Base-by-base conservation (phyloP, 208 protist genomes). In the Trypanosoma vivax region DNA sequence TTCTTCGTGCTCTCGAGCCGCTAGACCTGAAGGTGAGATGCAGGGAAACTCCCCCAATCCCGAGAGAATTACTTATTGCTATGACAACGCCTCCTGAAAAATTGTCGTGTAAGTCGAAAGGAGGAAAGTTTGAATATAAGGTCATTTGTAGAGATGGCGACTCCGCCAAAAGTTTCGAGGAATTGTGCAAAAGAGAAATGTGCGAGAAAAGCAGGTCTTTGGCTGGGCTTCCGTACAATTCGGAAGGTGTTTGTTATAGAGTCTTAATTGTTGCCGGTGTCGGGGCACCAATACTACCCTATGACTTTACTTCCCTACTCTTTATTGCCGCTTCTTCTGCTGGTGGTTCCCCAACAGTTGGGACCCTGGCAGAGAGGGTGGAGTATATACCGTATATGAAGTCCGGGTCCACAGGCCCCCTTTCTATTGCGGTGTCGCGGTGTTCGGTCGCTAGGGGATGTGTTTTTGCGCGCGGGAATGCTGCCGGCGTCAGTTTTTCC, bases 291-390 rank as follows among this genome's bases (percentile, higher is more conserved):
- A 81, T 91, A 56, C 61, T 91, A 34, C 72, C 79, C 0, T 91
- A 88, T 46, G 83, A 91, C 48, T 91, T 73, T 59, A 76, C 79
- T 4, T 65, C 70, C 23, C 29, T 83, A 16, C 52, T 92, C 21
- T 81, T 71, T 49, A 46, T 92, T 46, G 72, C 72, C 29, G 58
- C 72, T 14, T 61, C 43, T 14, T 48, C 50, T 13, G 28, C 50
- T 10, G 27, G 33, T 19, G 57, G 23, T 28, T n/a, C 18, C 29
- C 14, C 13, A n/a, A 29, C 39, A n/a, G 40, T 60, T 47, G 70
- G 72, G 11, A 70, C 75, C 10, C 34, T 73, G 13, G 80, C 79
- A 19, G 51, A 74, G 3, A 53, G 49, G 16, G 76, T 89, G 10
- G 70, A 60, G 24, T 92, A 87, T 61, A 63, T 87, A 2, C 80